These are phyloP conservation scores for Plantago elongata DNA, from an alignment of 257 asterid species.

Conservation along the genomic window DNA sequence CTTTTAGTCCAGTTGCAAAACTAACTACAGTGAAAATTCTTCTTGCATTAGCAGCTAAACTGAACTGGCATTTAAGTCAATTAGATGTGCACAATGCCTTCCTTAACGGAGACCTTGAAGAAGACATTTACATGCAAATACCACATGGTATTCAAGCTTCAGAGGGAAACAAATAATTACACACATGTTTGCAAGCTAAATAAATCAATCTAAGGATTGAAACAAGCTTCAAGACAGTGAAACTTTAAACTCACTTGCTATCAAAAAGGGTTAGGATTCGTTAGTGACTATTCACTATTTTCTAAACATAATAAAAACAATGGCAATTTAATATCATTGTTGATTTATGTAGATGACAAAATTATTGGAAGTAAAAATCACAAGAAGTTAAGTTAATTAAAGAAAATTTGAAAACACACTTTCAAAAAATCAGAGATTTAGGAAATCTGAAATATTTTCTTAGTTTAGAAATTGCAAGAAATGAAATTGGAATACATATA, in stretches of 20 bases:
- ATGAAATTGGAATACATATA: background rate
- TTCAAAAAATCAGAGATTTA: background rate
- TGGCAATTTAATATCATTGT: background rate
- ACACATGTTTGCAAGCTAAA: background rate
- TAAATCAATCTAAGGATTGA: background rate
- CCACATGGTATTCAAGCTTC: background rate
- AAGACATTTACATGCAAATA: background rate
- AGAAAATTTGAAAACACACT: accelerated
- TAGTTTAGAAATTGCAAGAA: background rate
- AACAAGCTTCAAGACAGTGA: background rate
- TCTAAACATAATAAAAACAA: background rate
- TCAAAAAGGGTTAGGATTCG: accelerated
- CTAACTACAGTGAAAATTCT: background rate
- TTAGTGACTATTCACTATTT: background rate
- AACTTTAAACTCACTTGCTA: background rate
- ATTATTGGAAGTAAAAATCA: background rate
- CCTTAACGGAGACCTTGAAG: background rate
- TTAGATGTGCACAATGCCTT: background rate
- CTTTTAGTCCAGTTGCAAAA: background rate
- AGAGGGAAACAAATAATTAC: background rate
- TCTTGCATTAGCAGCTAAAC: background rate
- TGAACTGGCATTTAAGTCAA: background rate
- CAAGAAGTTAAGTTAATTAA: background rate
- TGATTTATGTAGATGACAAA: background rate
- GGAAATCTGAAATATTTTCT: background rate